Evolutionary conservation across 1,284 basidiomycete species (phyloP), one percentile per base, ranked within the genome.

Genomic region (Chiua sp.): DNA sequence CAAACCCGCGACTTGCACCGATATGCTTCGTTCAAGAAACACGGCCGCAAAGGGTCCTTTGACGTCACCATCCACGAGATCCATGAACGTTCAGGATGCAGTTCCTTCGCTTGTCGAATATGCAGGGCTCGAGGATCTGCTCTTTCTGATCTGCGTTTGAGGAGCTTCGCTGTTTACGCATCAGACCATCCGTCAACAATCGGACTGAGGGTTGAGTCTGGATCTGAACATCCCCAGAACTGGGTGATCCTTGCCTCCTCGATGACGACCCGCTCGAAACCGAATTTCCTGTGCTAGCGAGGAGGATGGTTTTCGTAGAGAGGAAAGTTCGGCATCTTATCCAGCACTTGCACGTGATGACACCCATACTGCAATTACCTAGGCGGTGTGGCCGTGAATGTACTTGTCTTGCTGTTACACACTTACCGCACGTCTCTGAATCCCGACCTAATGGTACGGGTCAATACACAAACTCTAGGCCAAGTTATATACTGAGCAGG

Each of bases 181-280:
- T 16, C 61, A 35, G 71, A 71, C 37, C 71, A 62, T 46, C 5
- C 52, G 0, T 51, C 55, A 13, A 59, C 64, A 26, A 28, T 39
- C 4, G 46, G 47, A 32, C 30, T 20, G 50, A 68, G 65, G 42
- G 58, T 53, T 20, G 68, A 68, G 7, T 30, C 33, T 1, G 26
- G 1, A 23, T 53, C 56, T 20, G 71, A 70, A 4, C 32, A 58
- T 2, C 1, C 42, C 8, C 69, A 69, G 47, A 56, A 32, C 65
- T 55, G 55, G 63, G 63, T 51, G 66, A 75, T 44, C 64, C 66
- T n/a, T 59, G 75, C 4, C 64, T 75, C 48, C 61, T 85, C 30
- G 84, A 84, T 53, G 81, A 81, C 23, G 86, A 87, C 65, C 86
- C 86, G 3, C 87, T 87, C 69, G 86, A 80, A 64, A 72, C 69